Percentiles rank a stretch among this genome's conserved stretches.
Evolutionary conservation across 768 basidiomycete species (phyloP).

Genomic region (Lactarius vividus): DNA sequence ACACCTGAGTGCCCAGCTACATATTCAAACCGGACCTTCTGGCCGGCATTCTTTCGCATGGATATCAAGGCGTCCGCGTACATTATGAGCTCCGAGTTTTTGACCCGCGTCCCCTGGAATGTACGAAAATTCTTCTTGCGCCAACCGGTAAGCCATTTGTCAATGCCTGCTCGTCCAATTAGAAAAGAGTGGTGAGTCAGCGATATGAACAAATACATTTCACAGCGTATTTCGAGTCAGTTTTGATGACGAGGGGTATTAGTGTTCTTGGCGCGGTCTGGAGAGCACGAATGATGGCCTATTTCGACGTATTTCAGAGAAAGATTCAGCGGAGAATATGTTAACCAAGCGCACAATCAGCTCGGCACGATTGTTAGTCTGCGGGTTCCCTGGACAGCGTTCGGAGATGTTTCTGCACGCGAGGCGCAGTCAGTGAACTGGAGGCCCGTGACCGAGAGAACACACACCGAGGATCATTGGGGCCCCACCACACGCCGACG

Average conservation of each 20-base stretch:
- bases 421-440: not conserved
- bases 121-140: conserved; percentile 48
- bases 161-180: conserved; percentile 52
- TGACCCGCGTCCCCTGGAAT: conserved; percentile 53
- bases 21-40: conserved; percentile 59
- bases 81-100: conserved; percentile 68
- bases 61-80: conserved; percentile 66
- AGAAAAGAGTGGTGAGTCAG: conserved; percentile 7
- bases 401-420: conserved; percentile 70
- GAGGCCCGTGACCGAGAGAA: conserved; percentile 11
- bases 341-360: conserved; percentile 56
- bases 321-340: not conserved
- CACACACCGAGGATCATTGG: conserved; percentile 55
- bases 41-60: conserved; percentile 48
- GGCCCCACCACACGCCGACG: conserved; percentile 88
- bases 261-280: conserved; percentile 63
- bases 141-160: conserved; percentile 72
- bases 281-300: conserved; percentile 84
- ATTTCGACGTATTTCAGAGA: not conserved
- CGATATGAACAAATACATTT: conserved; percentile 48
- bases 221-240: conserved; percentile 85
- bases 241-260: conserved; percentile 67
- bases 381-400: conserved; percentile 67
- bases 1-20: conserved; percentile 79
- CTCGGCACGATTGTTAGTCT: conserved; percentile 89